Evolutionary conservation across 164 flowering plant genomes (phyloP).

Genomic region (Piper longum): DNA sequence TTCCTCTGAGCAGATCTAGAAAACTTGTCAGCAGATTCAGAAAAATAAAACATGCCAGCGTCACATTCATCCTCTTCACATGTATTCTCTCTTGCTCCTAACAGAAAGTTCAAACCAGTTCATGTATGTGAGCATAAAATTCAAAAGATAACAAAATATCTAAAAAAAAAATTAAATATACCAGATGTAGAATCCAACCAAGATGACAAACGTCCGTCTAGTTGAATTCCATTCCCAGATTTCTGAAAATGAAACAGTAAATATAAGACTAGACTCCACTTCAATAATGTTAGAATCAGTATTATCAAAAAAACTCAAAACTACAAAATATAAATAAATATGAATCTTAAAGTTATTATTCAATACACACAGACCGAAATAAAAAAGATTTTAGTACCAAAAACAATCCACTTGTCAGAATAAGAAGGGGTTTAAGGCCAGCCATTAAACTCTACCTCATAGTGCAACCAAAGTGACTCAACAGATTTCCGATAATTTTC

Average conservation of each 20-base stretch:
- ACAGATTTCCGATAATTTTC: constrained; percentile 60
- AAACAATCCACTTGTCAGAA: neutral
- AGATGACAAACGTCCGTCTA: constrained; percentile 66
- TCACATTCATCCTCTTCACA: constrained; percentile 80
- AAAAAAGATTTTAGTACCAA: no score
- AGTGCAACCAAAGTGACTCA: constrained; percentile 39
- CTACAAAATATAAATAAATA: no score
- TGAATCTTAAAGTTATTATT: no score
- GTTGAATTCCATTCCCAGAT: constrained; percentile 32
- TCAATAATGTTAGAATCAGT: no score
- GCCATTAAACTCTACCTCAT: constrained; percentile 32
- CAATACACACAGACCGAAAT: no score
- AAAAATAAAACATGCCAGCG: constrained; percentile 40
- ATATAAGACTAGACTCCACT: neutral
- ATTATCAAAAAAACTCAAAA: no score
- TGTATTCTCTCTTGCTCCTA: constrained; percentile 38
- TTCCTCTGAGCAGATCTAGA: constrained; percentile 46
- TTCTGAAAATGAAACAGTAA: constrained; percentile 27
- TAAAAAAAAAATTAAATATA: constrained; percentile 12
- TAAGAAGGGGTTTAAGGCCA: no score
- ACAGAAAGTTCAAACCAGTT: constrained; percentile 17
- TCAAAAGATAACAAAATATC: neutral
- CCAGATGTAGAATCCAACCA: constrained; percentile 50
- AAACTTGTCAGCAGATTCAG: constrained; percentile 45
- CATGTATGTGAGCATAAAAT: constrained; percentile 5